Base-by-base conservation (phyloP, 352 stramenopile species). In the Globisporangium takayamanum region DNA sequence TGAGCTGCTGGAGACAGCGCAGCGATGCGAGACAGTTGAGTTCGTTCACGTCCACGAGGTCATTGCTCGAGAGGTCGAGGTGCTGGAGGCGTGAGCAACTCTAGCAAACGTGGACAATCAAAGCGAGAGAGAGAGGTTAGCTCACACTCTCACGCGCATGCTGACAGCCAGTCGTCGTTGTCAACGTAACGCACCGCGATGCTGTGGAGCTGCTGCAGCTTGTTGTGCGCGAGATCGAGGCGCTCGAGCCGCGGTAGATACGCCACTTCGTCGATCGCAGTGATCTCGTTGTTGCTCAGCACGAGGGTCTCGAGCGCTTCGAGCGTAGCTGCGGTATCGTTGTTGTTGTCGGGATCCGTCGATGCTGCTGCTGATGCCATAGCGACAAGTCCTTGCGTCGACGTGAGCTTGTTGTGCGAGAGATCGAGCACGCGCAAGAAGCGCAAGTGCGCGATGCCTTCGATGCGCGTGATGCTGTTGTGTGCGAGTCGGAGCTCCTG, bases 351-450 rank as follows among this genome's bases (percentile, higher is more conserved):
- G 11, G 3, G 26, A 14, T 28, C 20, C n/a, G 25, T 25, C 45
- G 12, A 11, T 15, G 20, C n/a, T 55, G 30, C 55, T 47, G 0
- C 39, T 18, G 41, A 10, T 20, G 16, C 10, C 16, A 37, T 39
- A 28, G 16, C 4, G 12, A 74, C 6, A 41, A 92, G 68, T 4
- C 73, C 74, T 18, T 50, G 39, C 15, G 76, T 82, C 3, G 68
- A 75, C 12, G 61, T 68, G 33, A 92, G 67, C 6, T 57, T 59
- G 47, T 92, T 92, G 67, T 88, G 65, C 16, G 82, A 90, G 2
- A 92, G 66, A 53, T 90, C 78, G 5, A 92, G 53, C 15, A 88
- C 59, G 20, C 81, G 76, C 26, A 92, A 64, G 56, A 87, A 90
- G 7, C 74, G 74, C 25, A 92, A 64, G 6, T 68, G 51, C 16